Percentiles rank a stretch among this genome's conserved stretches.
phyloP scores from a whole-genome alignment of 2,329 filamentous ascomycete species.

The Chrysoporthe puriensis region DNA sequence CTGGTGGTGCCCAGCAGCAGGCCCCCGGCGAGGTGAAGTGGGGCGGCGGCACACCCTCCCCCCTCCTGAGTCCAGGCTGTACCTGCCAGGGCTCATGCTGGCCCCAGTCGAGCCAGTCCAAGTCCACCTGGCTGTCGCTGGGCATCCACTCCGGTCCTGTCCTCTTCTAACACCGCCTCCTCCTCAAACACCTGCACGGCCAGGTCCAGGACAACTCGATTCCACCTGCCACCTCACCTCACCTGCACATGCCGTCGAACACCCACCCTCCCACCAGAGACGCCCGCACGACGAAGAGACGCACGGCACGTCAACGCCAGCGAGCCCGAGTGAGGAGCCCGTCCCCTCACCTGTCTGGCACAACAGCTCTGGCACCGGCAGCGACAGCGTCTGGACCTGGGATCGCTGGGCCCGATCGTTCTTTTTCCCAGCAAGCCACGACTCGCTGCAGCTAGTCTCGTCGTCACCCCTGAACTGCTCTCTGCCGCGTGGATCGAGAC shows the following conservation, averaged over 20 bases:
- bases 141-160: neutral
- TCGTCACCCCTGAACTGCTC: slow-evolving; percentile 10
- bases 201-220: slow-evolving; percentile 7
- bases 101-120: neutral
- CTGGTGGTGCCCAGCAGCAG: slow-evolving; percentile 1
- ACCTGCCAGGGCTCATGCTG: slow-evolving; percentile 11
- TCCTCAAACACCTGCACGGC: slow-evolving; percentile 12
- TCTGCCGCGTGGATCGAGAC: neutral
- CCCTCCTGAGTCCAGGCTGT: slow-evolving; percentile 13
- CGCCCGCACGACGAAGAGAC: neutral
- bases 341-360: neutral
- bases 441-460: slow-evolving; percentile 8
- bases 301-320: neutral
- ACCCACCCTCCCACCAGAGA: neutral
- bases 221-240: slow-evolving; percentile 20
- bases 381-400: slow-evolving; percentile 18
- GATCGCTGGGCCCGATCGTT: slow-evolving; percentile 3
- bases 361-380: neutral
- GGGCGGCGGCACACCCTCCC: slow-evolving; percentile 1
- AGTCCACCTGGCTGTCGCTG: neutral
- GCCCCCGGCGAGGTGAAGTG: neutral
- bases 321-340: neutral
- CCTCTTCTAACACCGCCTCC: slow-evolving; percentile 6
- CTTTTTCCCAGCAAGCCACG: slow-evolving; percentile 4
- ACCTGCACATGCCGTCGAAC: slow-evolving; percentile 15